phyloP scores from a whole-genome alignment of 305 asterid genomes.

The Stenogyne calaminthoides region DNA sequence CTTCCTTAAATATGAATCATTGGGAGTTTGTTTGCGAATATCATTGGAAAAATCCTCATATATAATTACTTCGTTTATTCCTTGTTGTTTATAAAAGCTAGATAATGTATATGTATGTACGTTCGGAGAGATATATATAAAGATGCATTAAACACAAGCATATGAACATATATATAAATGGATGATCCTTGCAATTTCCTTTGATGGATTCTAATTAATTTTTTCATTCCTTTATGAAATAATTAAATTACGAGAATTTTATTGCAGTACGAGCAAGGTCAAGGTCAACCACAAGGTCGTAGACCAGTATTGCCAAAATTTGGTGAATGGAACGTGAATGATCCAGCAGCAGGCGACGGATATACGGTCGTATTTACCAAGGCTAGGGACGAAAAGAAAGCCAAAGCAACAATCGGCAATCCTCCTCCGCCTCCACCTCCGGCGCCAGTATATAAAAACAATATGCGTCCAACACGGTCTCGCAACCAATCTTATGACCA shows the following conservation, averaged over 20 bases:
- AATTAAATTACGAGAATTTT: not conserved
- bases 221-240: not conserved
- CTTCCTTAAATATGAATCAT: not conserved
- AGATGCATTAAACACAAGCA: not conserved
- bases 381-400: conserved; percentile 89
- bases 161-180: not conserved
- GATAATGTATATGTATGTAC: too few relatives aligned
- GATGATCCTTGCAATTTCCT: not conserved
- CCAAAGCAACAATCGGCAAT: conserved; percentile 37
- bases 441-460: conserved; percentile 30
- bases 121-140: too few relatives aligned
- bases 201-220: not conserved
- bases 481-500: conserved; percentile 20
- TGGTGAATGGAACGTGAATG: conserved; percentile 91
- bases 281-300: conserved; percentile 28
- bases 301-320: conserved; percentile 78
- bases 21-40: not conserved
- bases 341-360: conserved; percentile 87
- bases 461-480: conserved; percentile 14
- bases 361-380: conserved; percentile 81
- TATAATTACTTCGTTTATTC: too few relatives aligned
- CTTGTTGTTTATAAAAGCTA: too few relatives aligned
- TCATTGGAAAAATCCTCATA: too few relatives aligned
- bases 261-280: conserved; percentile 45
- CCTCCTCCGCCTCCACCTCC: conserved; percentile 30